Percentiles rank a stretch among this genome's conserved stretches.
phyloP scores from a whole-genome alignment of 495 filamentous ascomycete genomes.

The Neurospora sp. region DNA sequence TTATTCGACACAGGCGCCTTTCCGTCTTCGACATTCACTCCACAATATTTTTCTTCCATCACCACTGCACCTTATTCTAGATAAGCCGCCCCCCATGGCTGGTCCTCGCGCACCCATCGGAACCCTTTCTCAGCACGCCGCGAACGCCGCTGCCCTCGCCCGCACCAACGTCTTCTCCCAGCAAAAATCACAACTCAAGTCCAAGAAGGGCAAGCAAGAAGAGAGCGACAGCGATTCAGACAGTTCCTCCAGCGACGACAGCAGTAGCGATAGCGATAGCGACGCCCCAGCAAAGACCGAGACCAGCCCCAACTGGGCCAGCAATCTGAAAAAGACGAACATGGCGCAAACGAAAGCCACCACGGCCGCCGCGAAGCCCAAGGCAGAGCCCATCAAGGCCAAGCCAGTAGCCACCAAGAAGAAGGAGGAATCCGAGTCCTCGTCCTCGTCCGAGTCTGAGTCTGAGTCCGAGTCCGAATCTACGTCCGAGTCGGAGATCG shows the following conservation, averaged over 20 bases:
- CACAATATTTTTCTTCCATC: neutral
- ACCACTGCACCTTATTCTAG: neutral
- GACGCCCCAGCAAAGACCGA: constrained; percentile 5
- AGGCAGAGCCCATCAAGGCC: neutral
- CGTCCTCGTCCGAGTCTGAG: constrained; percentile 9
- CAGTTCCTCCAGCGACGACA: constrained; percentile 12
- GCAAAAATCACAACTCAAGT: constrained; percentile 10
- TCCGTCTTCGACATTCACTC: neutral
- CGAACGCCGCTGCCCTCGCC: constrained; percentile 16
- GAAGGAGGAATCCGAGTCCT: neutral
- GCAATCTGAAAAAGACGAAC: constrained; percentile 7
- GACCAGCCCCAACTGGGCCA: constrained; percentile 1
- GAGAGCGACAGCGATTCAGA: constrained; percentile 8
- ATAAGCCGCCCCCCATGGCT: constrained; percentile 16
- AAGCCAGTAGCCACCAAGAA: constrained; percentile 9
- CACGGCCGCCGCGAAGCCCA: constrained; percentile 1
- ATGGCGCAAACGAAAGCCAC: constrained; percentile 2
- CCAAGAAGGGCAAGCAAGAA: constrained; percentile 12
- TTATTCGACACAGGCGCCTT: neutral
- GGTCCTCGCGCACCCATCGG: constrained; percentile 24
- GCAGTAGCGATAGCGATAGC: constrained; percentile 20
- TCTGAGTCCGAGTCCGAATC: constrained; percentile 17
- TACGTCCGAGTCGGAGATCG: neutral
- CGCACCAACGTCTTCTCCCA: constrained; percentile 10
- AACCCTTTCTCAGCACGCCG: constrained; percentile 20